phyloP scores from a whole-genome alignment of 306 rosid genomes.

The Medicago lupulina region DNA sequence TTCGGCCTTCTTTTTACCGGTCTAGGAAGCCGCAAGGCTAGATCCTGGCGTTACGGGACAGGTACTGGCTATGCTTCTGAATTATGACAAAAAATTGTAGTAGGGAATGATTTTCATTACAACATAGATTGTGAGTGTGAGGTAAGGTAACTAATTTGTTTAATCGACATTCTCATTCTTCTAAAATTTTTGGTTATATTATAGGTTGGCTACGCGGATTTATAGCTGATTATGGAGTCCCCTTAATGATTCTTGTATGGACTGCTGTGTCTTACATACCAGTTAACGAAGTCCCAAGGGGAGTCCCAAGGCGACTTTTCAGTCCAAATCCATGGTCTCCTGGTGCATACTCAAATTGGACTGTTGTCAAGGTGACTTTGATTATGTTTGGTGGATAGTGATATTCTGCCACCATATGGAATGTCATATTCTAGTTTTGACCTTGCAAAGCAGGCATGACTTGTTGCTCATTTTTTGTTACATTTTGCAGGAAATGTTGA shows the following conservation, averaged over 20 bases:
- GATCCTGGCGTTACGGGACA: constrained; percentile 97
- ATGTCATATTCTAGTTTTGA: constrained; percentile 25
- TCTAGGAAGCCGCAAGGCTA: constrained; percentile 86
- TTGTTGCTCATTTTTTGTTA: constrained; percentile 43
- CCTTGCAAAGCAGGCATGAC: constrained; percentile 17
- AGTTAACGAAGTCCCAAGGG: constrained; percentile 76
- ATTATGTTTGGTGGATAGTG: constrained; percentile 22
- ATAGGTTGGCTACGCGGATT: constrained; percentile 85
- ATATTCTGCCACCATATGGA: background rate
- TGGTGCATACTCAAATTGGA: constrained; percentile 96
- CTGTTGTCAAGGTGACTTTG: constrained; percentile 76
- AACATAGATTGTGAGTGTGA: constrained; percentile 18
- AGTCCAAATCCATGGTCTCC: constrained; percentile 98
- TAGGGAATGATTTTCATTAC: constrained; percentile 10
- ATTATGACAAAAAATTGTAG: constrained; percentile 2
- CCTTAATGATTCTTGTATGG: constrained; percentile 91
- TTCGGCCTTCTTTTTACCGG: constrained; percentile 91
- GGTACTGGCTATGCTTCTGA: constrained; percentile 54
- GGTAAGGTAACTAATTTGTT: constrained; percentile 10
- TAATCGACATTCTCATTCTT: constrained; percentile 36
- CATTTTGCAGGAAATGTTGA: constrained; percentile 84
- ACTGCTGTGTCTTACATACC: constrained; percentile 90
- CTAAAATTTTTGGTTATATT: constrained; percentile 29
- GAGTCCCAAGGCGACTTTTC: constrained; percentile 91
- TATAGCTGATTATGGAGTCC: constrained; percentile 94